Evolutionary conservation across 768 basidiomycete species (phyloP).

Genomic region (Serpula lacrymans): DNA sequence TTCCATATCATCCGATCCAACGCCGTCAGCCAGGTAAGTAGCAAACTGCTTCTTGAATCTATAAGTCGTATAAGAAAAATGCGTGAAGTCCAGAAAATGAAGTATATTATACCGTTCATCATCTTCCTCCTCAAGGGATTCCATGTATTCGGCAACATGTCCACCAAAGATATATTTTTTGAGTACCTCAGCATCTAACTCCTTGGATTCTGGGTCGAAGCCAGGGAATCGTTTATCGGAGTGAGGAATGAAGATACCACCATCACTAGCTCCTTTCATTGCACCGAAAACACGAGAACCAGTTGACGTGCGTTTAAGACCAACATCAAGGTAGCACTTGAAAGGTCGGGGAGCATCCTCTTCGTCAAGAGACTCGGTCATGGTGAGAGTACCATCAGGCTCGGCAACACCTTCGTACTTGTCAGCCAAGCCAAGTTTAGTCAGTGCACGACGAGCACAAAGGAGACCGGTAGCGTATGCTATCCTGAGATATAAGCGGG

Average conservation of each 20-base stretch:
- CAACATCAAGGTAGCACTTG: conserved; percentile 98
- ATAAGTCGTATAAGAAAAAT: conserved; percentile 7
- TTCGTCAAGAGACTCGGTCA: conserved; percentile 85
- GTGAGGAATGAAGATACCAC: conserved; percentile 97
- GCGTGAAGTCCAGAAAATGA: not conserved
- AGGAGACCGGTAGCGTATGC: conserved; percentile 98
- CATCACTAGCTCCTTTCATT: conserved; percentile 97
- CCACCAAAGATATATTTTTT: conserved; percentile 98
- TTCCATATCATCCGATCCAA: conserved; percentile 96
- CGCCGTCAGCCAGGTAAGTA: conserved; percentile 89
- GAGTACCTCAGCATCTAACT: conserved; percentile 89
- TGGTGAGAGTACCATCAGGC: conserved; percentile 78
- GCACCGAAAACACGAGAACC: conserved; percentile 98
- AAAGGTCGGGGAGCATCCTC: conserved; percentile 98
- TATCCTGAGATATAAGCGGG: conserved; percentile 22
- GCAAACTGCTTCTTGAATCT: conserved; percentile 99
- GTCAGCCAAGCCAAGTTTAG: conserved; percentile 94
- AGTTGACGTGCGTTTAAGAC: conserved; percentile 95
- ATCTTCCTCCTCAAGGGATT: conserved; percentile 98
- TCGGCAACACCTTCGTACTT: conserved; percentile 95
- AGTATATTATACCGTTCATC: conserved; percentile 72
- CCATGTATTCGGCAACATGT: conserved; percentile 99
- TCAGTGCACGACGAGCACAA: conserved; percentile 88
- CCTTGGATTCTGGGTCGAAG: conserved; percentile 89
- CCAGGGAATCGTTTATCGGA: conserved; percentile 98